A percentile compares a stretch with the other conserved stretches of the same genome.
phyloP scores from a whole-genome alignment of 805 yeast species.

The Candida manassasensis region DNA sequence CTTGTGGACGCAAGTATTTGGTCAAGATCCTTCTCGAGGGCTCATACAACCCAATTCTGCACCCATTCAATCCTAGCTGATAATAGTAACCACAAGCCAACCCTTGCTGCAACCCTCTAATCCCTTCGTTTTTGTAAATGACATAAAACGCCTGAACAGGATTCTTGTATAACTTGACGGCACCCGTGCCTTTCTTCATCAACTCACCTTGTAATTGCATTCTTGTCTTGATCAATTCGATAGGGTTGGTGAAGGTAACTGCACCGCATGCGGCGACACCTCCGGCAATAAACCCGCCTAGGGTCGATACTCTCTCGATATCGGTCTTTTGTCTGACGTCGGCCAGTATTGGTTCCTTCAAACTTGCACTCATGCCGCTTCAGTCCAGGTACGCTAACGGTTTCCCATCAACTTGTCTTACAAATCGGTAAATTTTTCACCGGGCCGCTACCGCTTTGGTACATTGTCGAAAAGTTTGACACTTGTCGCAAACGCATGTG shows the following conservation, averaged over 20 bases:
- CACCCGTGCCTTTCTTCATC: slow-evolving; percentile 44
- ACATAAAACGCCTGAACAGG: slow-evolving; percentile 78
- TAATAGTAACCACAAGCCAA: slow-evolving; percentile 83
- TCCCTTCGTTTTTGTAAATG: slow-evolving; percentile 76
- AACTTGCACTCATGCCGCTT: no score
- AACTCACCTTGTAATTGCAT: slow-evolving; percentile 97
- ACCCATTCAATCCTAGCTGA: slow-evolving; percentile 89
- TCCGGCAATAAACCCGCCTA: slow-evolving; percentile 85
- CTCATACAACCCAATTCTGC: slow-evolving; percentile 91
- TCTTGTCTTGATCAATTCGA: slow-evolving; percentile 90
- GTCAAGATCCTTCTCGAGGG: slow-evolving; percentile 69
- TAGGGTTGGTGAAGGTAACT: slow-evolving; percentile 93
- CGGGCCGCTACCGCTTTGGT: slow-evolving; percentile 3
- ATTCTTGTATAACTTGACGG: slow-evolving; percentile 62
- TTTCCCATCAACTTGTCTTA: no score
- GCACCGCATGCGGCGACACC: slow-evolving; percentile 97
- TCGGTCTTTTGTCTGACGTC: no score
- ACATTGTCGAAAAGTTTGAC: background rate
- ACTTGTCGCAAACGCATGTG: slow-evolving; percentile 1
- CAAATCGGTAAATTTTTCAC: no score
- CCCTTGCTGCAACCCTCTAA: slow-evolving; percentile 86
- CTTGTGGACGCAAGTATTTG: slow-evolving; percentile 44
- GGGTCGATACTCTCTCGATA: slow-evolving; percentile 56
- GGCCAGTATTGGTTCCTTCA: no score
- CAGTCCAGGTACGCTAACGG: no score